Evolutionary conservation across 306 rosid species (phyloP).

Genomic region (Cicer pinnatifidum): DNA sequence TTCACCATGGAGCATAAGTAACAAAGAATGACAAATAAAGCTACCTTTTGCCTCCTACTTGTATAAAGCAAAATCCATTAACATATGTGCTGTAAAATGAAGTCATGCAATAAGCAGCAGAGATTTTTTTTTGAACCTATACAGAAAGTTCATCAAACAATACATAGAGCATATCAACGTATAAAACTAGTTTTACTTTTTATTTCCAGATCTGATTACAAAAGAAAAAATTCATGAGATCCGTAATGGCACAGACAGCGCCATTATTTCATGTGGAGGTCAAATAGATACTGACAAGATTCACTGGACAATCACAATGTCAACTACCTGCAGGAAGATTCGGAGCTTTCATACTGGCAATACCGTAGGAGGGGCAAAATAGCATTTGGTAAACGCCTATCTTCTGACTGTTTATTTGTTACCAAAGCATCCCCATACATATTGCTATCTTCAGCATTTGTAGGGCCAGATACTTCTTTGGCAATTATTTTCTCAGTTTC

Average conservation of each 20-base stretch:
- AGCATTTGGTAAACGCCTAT: conserved; percentile 77
- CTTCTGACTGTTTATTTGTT: conserved; percentile 67
- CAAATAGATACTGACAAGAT: conserved; percentile 33
- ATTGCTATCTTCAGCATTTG: conserved; percentile 61
- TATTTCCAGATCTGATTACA: conserved; percentile 26
- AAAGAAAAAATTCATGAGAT: conserved; percentile 6
- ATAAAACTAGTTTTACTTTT: conserved; percentile 15
- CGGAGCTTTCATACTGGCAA: conserved; percentile 96
- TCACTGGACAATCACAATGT: conserved; percentile 39
- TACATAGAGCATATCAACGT: conserved; percentile 16
- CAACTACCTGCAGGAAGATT: conserved; percentile 89
- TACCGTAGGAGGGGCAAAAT: conserved; percentile 82
- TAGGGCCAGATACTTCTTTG: conserved; percentile 55
- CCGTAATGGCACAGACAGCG: conserved; percentile 9
- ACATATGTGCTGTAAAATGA: conserved; percentile 4
- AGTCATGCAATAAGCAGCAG: conserved; percentile 23
- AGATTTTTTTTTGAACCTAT: not conserved
- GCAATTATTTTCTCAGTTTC: conserved; percentile 49
- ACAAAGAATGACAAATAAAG: conserved; percentile 7
- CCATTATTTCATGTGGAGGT: conserved; percentile 19
- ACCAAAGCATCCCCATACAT: conserved; percentile 59
- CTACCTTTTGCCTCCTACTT: conserved; percentile 12
- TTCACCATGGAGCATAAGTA: conserved; percentile 8
- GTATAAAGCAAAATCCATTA: conserved; percentile 19
- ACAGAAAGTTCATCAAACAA: conserved; percentile 31